Evolutionary conservation across 1,139 yeast species (phyloP), one percentile per base, ranked within the genome.

Genomic region (Geotrichum histeridarum): DNA sequence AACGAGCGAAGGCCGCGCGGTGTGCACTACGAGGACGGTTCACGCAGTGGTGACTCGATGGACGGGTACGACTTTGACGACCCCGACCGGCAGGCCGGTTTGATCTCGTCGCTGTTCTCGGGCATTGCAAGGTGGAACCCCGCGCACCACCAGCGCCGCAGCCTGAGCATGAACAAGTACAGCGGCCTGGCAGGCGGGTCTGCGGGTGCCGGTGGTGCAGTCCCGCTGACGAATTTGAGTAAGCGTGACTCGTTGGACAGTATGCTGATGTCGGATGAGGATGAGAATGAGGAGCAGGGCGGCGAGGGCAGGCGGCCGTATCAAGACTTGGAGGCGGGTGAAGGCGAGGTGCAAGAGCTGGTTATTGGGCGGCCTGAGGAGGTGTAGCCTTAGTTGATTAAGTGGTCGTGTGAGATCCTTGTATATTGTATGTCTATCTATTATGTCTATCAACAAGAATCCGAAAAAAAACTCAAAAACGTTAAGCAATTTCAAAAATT

Each of bases 21-120:
- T 17, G 57, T 55, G n/a, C 57, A 55, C 42, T 55, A 55, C 37
- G 57, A 51, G 30, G 57, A 55, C 42, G 57, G 52, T 5, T 49
- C 54, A 33, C 45, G 48, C 30, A 48, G 48, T 8, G 50, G 52
- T 30, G 54, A 50, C 44, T 47, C 42, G 27, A 46, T 35, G 41
- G 27, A 22, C 35, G 38, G 42, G 30, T 44, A 33, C 36, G 55
- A 49, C 31, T 15, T 4, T 8, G 54, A 51, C 15, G 47, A 33
- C 30, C 38, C 9, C 2, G 54, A 48, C n/a, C 42, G 42, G 42
- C 51, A 51, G 7, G 32, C 50, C 8, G 54, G 54, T 11, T 48
- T 55, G 30, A 43, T 55, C 6, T 15, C 32, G 30, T 43, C 55
- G 11, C 33, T 55, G 4, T 46, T 55, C 8, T 35, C 55, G 4